A percentile compares a stretch with the other conserved stretches of the same genome.
phyloP scores from a whole-genome alignment of 805 yeast genomes.

The Lipomyces mesembrius region DNA sequence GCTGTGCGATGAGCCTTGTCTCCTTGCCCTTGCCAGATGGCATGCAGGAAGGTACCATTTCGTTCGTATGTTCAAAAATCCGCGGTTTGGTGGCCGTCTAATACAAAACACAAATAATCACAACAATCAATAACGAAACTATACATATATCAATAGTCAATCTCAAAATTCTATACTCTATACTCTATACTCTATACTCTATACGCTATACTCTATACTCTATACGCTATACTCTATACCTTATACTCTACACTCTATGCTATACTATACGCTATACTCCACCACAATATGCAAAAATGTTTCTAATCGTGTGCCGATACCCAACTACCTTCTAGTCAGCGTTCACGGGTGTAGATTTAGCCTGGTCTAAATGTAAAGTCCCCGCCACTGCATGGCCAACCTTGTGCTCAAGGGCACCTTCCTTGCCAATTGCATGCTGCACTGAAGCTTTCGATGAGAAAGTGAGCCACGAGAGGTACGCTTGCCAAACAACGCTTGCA shows the following conservation, averaged over 20 bases:
- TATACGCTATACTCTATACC: background rate
- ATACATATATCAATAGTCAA: no score
- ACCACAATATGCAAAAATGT: background rate
- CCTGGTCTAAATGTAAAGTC: conserved; percentile 19
- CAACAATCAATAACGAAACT: no score
- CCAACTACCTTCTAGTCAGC: conserved; percentile 11
- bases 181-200: no score
- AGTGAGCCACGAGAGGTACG: conserved; percentile 33
- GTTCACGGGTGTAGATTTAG: conserved; percentile 14
- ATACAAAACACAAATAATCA: no score
- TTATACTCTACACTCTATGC: background rate
- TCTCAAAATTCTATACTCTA: no score
- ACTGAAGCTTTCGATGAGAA: conserved; percentile 24
- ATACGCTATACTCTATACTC: background rate
- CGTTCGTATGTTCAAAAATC: no score
- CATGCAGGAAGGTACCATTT: no score
- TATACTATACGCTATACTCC: background rate
- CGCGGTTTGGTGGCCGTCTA: no score
- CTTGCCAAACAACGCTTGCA: conserved; percentile 35
- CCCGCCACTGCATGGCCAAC: conserved; percentile 16
- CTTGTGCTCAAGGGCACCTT: conserved; percentile 24
- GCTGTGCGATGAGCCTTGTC: no score
- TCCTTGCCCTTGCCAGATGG: no score
- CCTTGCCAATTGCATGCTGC: conserved; percentile 25
- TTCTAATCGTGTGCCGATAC: background rate